Percentiles rank a stretch among this genome's conserved stretches.
Conservation (phyloP, 2,329 filamentous ascomycete species). For the Stemphylium lycopersici region DNA sequence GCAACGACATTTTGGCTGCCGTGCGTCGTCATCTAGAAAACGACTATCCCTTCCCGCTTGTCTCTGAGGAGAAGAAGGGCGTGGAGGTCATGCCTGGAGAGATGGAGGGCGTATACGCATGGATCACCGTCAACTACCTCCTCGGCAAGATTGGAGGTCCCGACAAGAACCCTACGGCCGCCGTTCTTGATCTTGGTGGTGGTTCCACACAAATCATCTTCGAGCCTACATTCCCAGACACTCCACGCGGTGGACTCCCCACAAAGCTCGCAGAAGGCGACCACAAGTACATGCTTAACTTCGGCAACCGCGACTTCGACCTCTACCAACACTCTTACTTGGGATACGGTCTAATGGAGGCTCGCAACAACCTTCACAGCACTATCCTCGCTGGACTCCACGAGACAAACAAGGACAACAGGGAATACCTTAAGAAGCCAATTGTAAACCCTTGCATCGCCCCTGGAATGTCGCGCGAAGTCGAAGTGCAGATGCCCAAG, state of each 20-base stretch:
- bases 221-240: conserved; percentile 86
- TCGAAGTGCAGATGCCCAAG: conserved; percentile 73
- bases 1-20: conserved; percentile 81
- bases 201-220: conserved; percentile 99
- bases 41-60: conserved; percentile 91
- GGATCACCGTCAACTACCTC: conserved; percentile 99
- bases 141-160: conserved; percentile 95
- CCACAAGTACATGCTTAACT: conserved; percentile 92
- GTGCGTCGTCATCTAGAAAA: conserved; percentile 85
- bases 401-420: conserved; percentile 62
- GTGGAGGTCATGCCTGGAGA: conserved; percentile 98
- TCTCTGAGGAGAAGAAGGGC: conserved; percentile 81
- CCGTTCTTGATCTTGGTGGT: conserved; percentile 93
- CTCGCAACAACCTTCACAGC: conserved; percentile 83
- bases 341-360: conserved; percentile 95
- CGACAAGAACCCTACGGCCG: conserved; percentile 87
- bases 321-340: conserved; percentile 99
- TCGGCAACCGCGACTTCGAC: conserved; percentile 87
- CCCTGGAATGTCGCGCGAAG: conserved; percentile 75
- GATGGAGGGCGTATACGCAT: conserved; percentile 96
- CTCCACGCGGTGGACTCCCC: conserved; percentile 77
- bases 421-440: conserved; percentile 70
- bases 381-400: conserved; percentile 74
- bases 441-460: conserved; percentile 86
- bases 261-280: conserved; percentile 85